Evolutionary conservation across 352 stramenopile species (phyloP), one percentile per base, ranked within the genome.

Genomic region (Pythium folliculosum): DNA sequence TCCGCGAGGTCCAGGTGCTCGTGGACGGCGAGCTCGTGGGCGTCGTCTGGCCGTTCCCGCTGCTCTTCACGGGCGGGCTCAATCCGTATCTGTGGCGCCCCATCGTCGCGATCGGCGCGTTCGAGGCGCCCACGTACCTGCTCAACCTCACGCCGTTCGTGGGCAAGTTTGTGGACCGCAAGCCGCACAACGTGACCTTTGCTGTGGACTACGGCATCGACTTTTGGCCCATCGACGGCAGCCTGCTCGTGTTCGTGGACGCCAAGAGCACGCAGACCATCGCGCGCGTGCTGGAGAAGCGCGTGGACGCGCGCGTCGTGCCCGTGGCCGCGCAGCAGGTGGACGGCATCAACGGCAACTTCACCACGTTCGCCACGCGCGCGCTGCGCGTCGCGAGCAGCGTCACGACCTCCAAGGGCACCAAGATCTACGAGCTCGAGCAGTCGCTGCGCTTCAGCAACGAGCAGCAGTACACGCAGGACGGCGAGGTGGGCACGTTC

Each of bases 81-180:
- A 91, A 84, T 67, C 85, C 85, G 56, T 92, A 89, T 58, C 22
- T 94, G 70, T 94, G 85, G 85, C 86, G 84, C 6, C 84, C 84
- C 0, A 78, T 94, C 55, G 82, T 91, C 8, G 72, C 78, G 5
- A 92, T 90, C 60, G 81, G 82, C 8, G 80, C 77, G 5, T 94
- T 92, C 65, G 38, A 91, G 23, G 85, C 81, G n/a, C 84, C 86
- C 3, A 89, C 86, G 30, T 92, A 92, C 58, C 44, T 91, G 14
- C 48, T 92, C 44, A 88, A 92, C 43, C 67, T 93, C 35, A 92
- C 85, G 40, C 84, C 84, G 21, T 94, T 91, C 62, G 54, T 92
- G 8, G 75, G 75, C 17, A 78, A 77, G 21, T 87, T 94, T 55
- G 64, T 90, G 16, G 80, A 82, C 48, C 70, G 54, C 58, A 53